Conservation (phyloP, 129 eudicot genomes). For the Artemisia annua region DNA sequence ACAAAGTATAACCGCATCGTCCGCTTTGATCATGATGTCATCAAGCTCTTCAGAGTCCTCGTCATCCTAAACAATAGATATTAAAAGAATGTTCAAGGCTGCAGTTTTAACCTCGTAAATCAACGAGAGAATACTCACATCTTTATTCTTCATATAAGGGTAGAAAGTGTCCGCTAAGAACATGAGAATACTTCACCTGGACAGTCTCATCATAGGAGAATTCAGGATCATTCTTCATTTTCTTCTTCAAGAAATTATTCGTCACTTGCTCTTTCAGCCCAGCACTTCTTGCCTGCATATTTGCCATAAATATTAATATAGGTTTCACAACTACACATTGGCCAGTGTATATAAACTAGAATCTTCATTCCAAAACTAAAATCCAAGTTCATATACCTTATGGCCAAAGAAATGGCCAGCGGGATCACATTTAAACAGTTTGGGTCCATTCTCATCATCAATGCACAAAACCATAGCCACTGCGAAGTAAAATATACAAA, state of each 20-base stretch:
- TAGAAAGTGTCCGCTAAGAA: no score
- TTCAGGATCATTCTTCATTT: no score
- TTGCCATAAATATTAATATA: no score
- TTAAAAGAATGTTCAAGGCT: no score
- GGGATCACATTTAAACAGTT: constrained; percentile 94
- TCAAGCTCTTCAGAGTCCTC: constrained; percentile 87
- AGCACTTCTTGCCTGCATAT: constrained; percentile 92
- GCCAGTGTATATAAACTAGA: no score
- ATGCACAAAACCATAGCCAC: constrained; percentile 52
- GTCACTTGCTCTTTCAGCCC: constrained; percentile 83
- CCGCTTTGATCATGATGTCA: constrained; percentile 74
- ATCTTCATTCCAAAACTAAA: not conserved
- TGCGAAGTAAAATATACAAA: not conserved
- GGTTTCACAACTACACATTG: no score
- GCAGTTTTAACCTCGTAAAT: no score
- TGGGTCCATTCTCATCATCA: constrained; percentile 77
- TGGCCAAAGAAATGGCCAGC: constrained; percentile 99
- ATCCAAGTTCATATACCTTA: constrained; percentile 45
- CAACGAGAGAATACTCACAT: no score
- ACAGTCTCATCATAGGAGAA: no score
- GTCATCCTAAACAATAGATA: constrained; percentile 46
- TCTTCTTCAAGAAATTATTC: no score
- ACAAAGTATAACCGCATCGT: constrained; percentile 79
- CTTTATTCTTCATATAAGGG: no score
- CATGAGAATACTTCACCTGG: no score